phyloP scores from a whole-genome alignment of 345 rosid species.

The Schrenkiella parvula region DNA sequence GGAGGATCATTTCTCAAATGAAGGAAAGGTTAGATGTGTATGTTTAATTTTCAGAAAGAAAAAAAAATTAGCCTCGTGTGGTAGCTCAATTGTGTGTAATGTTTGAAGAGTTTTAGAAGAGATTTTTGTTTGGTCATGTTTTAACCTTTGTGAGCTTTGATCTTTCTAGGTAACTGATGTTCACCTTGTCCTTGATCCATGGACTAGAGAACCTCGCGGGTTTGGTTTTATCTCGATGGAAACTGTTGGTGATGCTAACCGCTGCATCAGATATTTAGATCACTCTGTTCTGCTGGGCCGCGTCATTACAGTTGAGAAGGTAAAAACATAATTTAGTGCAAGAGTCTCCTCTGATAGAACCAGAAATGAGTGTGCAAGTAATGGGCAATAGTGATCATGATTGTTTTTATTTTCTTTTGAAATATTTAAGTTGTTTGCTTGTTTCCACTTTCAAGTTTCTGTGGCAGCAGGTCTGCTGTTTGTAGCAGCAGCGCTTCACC shows the following conservation, averaged over 20 bases:
- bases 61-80: not conserved
- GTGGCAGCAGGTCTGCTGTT: constrained; percentile 97
- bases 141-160: not conserved
- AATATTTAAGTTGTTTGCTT: constrained; percentile 66
- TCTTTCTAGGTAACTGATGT: constrained; percentile 67
- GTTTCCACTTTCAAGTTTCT: constrained; percentile 72
- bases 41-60: not conserved
- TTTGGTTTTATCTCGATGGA: constrained; percentile 93
- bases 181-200: constrained; percentile 86
- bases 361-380: not conserved
- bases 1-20: constrained; percentile 63
- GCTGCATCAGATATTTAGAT: constrained; percentile 70
- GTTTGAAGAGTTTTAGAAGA: not conserved
- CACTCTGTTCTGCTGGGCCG: constrained; percentile 79
- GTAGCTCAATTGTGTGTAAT: not conserved
- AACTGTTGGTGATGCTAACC: constrained; percentile 57
- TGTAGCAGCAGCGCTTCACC: constrained; percentile 95
- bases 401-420: not conserved
- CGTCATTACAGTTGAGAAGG: constrained; percentile 91
- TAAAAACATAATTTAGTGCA: constrained; percentile 19
- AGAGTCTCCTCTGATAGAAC: not conserved
- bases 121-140: not conserved
- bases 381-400: not conserved
- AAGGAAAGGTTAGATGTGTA: constrained; percentile 60
- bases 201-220: constrained; percentile 94